Percentiles rank a stretch among this genome's conserved stretches.
Conservation (phyloP, 1,284 basidiomycete genomes). For the Microbotryum silenes-acaulis region DNA sequence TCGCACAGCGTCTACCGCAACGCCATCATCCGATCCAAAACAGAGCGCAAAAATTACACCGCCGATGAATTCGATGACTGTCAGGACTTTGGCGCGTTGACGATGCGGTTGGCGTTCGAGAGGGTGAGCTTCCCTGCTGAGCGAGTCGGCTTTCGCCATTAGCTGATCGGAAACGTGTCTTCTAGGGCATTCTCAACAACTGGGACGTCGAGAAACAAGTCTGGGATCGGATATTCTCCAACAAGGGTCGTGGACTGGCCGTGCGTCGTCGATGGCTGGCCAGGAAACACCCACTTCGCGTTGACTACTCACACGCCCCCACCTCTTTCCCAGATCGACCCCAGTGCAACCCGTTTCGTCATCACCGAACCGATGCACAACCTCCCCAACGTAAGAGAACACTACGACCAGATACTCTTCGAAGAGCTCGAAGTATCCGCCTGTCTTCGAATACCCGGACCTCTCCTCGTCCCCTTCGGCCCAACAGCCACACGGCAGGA, state of each 20-base stretch:
- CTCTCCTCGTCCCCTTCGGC: constrained; percentile 65
- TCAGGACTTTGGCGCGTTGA: constrained; percentile 65
- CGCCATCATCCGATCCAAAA: constrained; percentile 68
- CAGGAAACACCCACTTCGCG: constrained; percentile 11
- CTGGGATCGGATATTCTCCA: constrained; percentile 77
- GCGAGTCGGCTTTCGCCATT: neutral
- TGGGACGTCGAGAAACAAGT: constrained; percentile 88
- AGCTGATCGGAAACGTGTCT: neutral
- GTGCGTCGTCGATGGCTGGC: constrained; percentile 3
- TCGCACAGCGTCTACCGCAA: constrained; percentile 60
- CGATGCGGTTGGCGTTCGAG: constrained; percentile 75
- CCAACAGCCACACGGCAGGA: constrained; percentile 33
- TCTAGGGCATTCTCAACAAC: constrained; percentile 75
- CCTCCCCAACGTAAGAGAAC: constrained; percentile 77
- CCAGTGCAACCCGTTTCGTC: constrained; percentile 61
- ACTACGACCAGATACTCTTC: constrained; percentile 88
- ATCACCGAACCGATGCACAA: constrained; percentile 93
- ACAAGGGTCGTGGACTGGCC: constrained; percentile 30
- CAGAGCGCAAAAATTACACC: constrained; percentile 67
- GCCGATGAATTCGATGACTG: constrained; percentile 70
- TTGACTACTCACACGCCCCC: neutral
- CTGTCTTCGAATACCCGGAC: constrained; percentile 69
- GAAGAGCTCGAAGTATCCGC: constrained; percentile 90
- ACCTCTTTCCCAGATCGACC: constrained; percentile 53
- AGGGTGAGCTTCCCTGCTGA: constrained; percentile 50